Evolutionary conservation across 176 grass and related monocot genomes (phyloP), one percentile per base, ranked within the genome.

Genomic region (Pharus latifolius): DNA sequence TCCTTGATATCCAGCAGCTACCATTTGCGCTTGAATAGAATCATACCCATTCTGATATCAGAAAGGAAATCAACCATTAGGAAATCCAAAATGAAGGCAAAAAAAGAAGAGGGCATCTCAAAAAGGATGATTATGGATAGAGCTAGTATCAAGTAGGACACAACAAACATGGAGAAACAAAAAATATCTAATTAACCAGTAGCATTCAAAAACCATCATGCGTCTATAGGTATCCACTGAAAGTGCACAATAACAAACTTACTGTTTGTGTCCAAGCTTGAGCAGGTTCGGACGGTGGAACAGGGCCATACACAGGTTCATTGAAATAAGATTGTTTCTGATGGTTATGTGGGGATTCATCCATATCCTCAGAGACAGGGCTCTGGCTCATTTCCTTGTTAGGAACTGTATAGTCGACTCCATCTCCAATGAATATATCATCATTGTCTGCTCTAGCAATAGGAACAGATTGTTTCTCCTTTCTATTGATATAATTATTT

Each of bases 361-460:
- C 90, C 90, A 93, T 98, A 70, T 93, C 95, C 45, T 93, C 94
- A 22, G 86, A 85, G 72, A 91, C 63, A 20, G 87, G 95, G 67
- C 95, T 98, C 60, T 67, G 75, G 27, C 85, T 88, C 83, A 85
- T 83, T 61, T 93, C 90, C 66, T 98, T 98, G 63, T 66, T 88
- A 74, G 90, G 95, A 78, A 98, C 52, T 63, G 59, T 31, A 75
- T 98, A 98, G 15, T 93, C 87, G 67, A 91, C 69, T 61, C 95
- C 90, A 78, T 93, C 95, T 67, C 95, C 84, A 42, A 93, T 12
- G 44, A 98, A 98, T 80, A 98, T 98, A 61, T 98, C 95, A 32
- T 98, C 80, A 6, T 85, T 90, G 14, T 88, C 84, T 51, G 65
- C 31, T 83, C 84, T 90, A 78, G 59, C 56, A 82, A 78, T n/a